Conservation (phyloP, 163 green algal genomes). For the Volvox carteri region DNA sequence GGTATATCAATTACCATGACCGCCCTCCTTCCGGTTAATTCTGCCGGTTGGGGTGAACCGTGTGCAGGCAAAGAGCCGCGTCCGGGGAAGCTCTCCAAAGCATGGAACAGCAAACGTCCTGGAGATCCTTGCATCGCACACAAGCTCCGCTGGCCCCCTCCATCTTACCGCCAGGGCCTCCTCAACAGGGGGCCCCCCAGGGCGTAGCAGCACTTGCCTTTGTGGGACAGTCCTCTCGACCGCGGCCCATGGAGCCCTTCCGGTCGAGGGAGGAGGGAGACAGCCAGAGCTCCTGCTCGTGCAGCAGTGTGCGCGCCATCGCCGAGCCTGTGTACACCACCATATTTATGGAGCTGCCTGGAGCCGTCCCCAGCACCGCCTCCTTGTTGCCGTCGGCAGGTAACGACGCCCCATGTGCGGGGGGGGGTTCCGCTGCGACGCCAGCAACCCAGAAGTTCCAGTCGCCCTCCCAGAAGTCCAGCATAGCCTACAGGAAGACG, state of each 20-base stretch:
- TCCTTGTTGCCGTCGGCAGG: conserved; percentile 18
- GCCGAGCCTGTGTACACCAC: conserved; percentile 78
- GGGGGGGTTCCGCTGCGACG: neutral
- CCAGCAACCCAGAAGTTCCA: conserved; percentile 70
- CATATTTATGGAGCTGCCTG: conserved; percentile 66
- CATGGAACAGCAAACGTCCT: no score
- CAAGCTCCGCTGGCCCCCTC: no score
- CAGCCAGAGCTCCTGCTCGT: conserved; percentile 91
- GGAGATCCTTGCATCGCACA: no score
- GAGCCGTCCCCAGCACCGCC: neutral
- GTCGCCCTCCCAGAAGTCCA: conserved; percentile 84
- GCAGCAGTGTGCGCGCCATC: conserved; percentile 72
- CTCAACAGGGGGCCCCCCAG: no score
- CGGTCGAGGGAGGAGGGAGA: conserved; percentile 79
- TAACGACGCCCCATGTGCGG: neutral
- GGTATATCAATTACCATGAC: no score
- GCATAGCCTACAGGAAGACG: conserved; percentile 32
- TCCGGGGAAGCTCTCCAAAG: no score
- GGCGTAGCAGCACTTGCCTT: conserved; percentile 32
- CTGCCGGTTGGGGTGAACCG: no score
- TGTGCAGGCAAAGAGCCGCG: no score
- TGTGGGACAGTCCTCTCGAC: conserved; percentile 50
- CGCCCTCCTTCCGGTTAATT: no score
- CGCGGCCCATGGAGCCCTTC: conserved; percentile 54
- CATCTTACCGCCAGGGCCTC: no score